Conservation (phyloP, 2,329 filamentous ascomycete genomes). For the Xylariaceae sp. region DNA sequence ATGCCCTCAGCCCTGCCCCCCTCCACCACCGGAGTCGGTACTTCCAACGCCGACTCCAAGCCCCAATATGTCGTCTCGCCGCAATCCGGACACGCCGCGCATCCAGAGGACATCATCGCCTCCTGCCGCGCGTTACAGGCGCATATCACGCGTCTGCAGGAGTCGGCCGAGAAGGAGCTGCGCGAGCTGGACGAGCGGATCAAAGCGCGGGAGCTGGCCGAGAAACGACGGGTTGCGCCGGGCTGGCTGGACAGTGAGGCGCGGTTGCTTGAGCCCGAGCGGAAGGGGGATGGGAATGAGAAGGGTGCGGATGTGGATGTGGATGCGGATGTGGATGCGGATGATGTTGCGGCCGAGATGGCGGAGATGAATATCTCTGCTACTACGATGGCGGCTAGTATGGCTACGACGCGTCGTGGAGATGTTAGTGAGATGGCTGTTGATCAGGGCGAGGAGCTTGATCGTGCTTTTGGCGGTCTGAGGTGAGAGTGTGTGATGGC, state of each 20-base stretch:
- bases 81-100: constrained; percentile 70
- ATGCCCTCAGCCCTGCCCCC: constrained; percentile 82
- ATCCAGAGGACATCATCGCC: constrained; percentile 77
- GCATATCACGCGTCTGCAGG: constrained; percentile 65
- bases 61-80: constrained; percentile 68
- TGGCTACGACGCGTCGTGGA: constrained; percentile 13
- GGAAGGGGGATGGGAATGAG: constrained; percentile 27
- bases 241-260: constrained; percentile 75
- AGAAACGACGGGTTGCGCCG: constrained; percentile 73
- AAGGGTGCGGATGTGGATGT: no score
- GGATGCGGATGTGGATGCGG: background rate
- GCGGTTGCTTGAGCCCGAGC: constrained; percentile 63
- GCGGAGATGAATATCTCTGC: constrained; percentile 27
- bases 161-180: constrained; percentile 62
- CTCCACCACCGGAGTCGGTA: constrained; percentile 48
- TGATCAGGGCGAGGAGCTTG: constrained; percentile 51
- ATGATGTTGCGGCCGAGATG: constrained; percentile 23
- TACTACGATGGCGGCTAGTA: no score
- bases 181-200: constrained; percentile 64
- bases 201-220: constrained; percentile 60
- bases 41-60: constrained; percentile 38
- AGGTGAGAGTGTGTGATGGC: constrained; percentile 9
- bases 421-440: constrained; percentile 36
- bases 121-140: constrained; percentile 74
- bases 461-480: constrained; percentile 49